These are phyloP conservation scores for Pseudogymnoascus sp. DNA, from an alignment of 2,329 filamentous ascomycete species.

Conservation along the genomic window DNA sequence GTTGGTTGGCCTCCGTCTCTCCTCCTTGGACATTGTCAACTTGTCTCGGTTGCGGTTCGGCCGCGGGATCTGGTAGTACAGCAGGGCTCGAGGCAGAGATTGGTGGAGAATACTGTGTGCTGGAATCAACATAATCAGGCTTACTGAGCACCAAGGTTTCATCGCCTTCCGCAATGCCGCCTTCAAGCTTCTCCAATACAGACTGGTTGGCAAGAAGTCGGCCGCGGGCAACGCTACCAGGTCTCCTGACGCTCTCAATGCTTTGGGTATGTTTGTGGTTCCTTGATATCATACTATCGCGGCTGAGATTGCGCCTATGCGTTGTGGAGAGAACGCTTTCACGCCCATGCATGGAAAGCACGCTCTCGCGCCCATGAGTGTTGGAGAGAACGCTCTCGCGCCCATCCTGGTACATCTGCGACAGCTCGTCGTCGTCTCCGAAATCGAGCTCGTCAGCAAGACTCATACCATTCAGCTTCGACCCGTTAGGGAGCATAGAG, in stretches of 20 bases:
- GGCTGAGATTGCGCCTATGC: slow-evolving; percentile 49
- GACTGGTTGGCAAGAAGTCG: slow-evolving; percentile 46
- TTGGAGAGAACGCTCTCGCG: slow-evolving; percentile 54
- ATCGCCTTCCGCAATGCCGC: slow-evolving; percentile 44
- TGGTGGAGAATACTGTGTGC: slow-evolving; percentile 76
- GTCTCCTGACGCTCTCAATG: slow-evolving; percentile 49
- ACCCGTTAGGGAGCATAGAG: slow-evolving; percentile 53
- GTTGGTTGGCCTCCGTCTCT: slow-evolving; percentile 59
- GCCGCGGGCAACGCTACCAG: slow-evolving; percentile 48
- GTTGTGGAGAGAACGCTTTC: slow-evolving; percentile 52
- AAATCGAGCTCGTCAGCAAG: slow-evolving; percentile 88
- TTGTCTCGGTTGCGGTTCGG: slow-evolving; percentile 11
- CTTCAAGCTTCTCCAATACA: slow-evolving; percentile 50
- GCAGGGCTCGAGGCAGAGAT: slow-evolving; percentile 48
- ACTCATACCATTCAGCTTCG: slow-evolving; percentile 61
- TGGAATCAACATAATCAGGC: slow-evolving; percentile 63
- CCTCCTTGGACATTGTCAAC: slow-evolving; percentile 13
- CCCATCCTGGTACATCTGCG: slow-evolving; percentile 63
- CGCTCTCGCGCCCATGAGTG: slow-evolving; percentile 31
- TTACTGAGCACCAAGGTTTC: slow-evolving; percentile 34
- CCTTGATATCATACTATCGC: slow-evolving; percentile 46
- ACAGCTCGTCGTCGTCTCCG: slow-evolving; percentile 68
- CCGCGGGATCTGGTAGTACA: slow-evolving; percentile 10
- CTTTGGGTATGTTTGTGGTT: slow-evolving; percentile 52
- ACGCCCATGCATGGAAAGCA: slow-evolving; percentile 41